Conservation (phyloP, 2,329 filamentous ascomycete genomes). For the Teratosphaeria pseudoeucalypti region DNA sequence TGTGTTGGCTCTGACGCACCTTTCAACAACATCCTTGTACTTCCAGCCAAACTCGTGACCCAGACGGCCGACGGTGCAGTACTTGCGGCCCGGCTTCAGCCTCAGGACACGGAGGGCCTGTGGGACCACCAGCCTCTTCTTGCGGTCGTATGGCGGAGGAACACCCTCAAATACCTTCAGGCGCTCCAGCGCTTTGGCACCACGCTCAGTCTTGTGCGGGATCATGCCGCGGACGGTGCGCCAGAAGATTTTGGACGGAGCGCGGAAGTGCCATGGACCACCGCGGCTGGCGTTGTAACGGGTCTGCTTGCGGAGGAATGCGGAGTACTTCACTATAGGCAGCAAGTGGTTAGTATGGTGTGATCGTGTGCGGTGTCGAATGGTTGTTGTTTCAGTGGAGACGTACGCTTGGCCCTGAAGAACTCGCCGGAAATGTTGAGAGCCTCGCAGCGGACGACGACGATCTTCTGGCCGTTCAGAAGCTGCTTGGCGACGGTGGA, state of each 20-base stretch:
- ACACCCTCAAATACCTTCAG: slow-evolving; percentile 99
- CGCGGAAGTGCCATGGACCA: slow-evolving; percentile 99
- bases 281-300: slow-evolving; percentile 98
- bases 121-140: slow-evolving; percentile 99
- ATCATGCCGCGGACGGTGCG: slow-evolving; percentile 99
- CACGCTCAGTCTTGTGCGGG: slow-evolving; percentile 98
- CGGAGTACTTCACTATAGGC: slow-evolving; percentile 94
- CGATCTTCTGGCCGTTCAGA: slow-evolving; percentile 98
- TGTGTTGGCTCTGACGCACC: slow-evolving; percentile 50
- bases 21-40: slow-evolving; percentile 98
- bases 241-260: slow-evolving; percentile 99
- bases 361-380: neutral
- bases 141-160: slow-evolving; percentile 97
- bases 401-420: slow-evolving; percentile 99
- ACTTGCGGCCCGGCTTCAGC: slow-evolving; percentile 98
- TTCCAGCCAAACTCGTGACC: slow-evolving; percentile 99
- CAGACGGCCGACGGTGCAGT: slow-evolving; percentile 97
- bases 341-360: slow-evolving; percentile 2
- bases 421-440: slow-evolving; percentile 99
- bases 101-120: slow-evolving; percentile 94
- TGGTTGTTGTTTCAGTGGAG: slow-evolving; percentile 11
- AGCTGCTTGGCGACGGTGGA: slow-evolving; percentile 98
- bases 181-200: slow-evolving; percentile 90
- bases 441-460: slow-evolving; percentile 95
- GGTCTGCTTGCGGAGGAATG: slow-evolving; percentile 99